phyloP scores from a whole-genome alignment of 2,329 filamentous ascomycete genomes.

The Trichoderma guizhouense region DNA sequence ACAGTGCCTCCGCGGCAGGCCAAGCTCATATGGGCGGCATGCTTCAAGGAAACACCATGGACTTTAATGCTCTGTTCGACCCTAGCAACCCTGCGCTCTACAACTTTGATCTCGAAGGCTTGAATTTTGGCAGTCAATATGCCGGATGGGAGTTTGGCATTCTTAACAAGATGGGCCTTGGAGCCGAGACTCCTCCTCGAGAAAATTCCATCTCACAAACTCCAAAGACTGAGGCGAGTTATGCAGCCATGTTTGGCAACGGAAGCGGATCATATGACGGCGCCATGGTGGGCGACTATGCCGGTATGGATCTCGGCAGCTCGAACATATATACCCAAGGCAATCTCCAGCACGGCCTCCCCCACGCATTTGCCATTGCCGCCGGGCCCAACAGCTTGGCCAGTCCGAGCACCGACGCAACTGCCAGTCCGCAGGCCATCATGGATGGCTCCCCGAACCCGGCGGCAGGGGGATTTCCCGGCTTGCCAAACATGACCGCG shows the following conservation, averaged over 20 bases:
- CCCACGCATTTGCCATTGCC: slow-evolving; percentile 63
- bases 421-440: slow-evolving; percentile 56
- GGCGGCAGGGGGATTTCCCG: slow-evolving; percentile 26
- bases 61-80: slow-evolving; percentile 70
- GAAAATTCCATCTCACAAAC: slow-evolving; percentile 53
- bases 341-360: slow-evolving; percentile 59
- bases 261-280: slow-evolving; percentile 49
- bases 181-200: slow-evolving; percentile 72
- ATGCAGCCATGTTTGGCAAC: slow-evolving; percentile 49
- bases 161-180: slow-evolving; percentile 81
- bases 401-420: slow-evolving; percentile 63
- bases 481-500: slow-evolving; percentile 30
- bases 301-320: slow-evolving; percentile 48
- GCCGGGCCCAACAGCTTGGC: slow-evolving; percentile 60
- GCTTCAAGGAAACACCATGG: slow-evolving; percentile 49
- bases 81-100: slow-evolving; percentile 88
- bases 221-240: slow-evolving; percentile 37
- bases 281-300: slow-evolving; percentile 47
- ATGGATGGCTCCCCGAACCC: slow-evolving; percentile 53
- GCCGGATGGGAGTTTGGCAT: slow-evolving; percentile 94
- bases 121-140: slow-evolving; percentile 90
- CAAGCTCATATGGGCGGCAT: slow-evolving; percentile 45
- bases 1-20: slow-evolving; percentile 50
- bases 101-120: slow-evolving; percentile 91
- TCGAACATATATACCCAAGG: slow-evolving; percentile 52